Percentiles rank a stretch among this genome's conserved stretches.
phyloP scores from a whole-genome alignment of 2,329 filamentous ascomycete species.

The Raffaelea arxii region DNA sequence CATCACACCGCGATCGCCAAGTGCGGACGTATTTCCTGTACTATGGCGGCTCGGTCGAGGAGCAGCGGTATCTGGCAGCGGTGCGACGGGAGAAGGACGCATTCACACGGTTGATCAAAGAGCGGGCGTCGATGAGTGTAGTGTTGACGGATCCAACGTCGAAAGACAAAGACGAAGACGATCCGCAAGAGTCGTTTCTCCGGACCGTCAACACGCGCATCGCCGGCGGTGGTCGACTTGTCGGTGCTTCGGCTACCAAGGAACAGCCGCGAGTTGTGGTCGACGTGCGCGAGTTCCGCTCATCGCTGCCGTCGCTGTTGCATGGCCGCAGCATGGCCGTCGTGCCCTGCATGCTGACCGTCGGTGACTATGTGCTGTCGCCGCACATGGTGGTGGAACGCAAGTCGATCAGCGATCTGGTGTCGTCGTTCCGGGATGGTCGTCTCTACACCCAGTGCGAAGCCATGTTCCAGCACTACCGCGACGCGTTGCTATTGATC shows the following conservation, averaged over 20 bases:
- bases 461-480: slow-evolving; percentile 91
- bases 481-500: slow-evolving; percentile 80
- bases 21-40: slow-evolving; percentile 96
- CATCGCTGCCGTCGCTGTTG: slow-evolving; percentile 79
- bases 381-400: slow-evolving; percentile 89
- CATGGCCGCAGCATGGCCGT: slow-evolving; percentile 83
- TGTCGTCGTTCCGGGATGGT: slow-evolving; percentile 84
- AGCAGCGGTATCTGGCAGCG: slow-evolving; percentile 81
- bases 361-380: slow-evolving; percentile 91
- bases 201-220: slow-evolving; percentile 95
- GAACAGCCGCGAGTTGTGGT: slow-evolving; percentile 86
- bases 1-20: slow-evolving; percentile 80
- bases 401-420: slow-evolving; percentile 85
- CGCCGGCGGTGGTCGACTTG: slow-evolving; percentile 78
- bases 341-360: slow-evolving; percentile 90
- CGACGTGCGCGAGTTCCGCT: slow-evolving; percentile 93
- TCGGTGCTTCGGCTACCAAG: slow-evolving; percentile 70
- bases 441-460: slow-evolving; percentile 87
- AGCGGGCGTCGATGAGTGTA: slow-evolving; percentile 86
- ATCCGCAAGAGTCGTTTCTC: slow-evolving; percentile 84
- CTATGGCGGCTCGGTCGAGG: slow-evolving; percentile 89
- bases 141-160: slow-evolving; percentile 71
- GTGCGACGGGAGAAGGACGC: slow-evolving; percentile 94
- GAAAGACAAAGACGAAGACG: too few species aligned
- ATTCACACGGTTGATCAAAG: slow-evolving; percentile 89